Percentiles rank a stretch among this genome's conserved stretches.
phyloP scores from a whole-genome alignment of 257 asterid species.

The Fraxinus quadrangulata region DNA sequence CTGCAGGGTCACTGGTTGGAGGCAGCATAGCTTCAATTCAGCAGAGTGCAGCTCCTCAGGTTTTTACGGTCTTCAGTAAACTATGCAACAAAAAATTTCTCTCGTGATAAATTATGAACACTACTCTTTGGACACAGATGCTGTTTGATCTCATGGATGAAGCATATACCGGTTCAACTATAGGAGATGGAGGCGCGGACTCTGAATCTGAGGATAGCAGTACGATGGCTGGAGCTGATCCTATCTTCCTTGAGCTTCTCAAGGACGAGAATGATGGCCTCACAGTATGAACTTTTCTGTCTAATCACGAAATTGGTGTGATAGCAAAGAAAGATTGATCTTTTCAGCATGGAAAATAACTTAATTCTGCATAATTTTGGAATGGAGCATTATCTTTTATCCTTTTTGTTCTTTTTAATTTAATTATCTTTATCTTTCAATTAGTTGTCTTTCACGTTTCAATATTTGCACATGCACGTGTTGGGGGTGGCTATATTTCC shows the following conservation, averaged over 20 bases:
- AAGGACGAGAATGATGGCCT: constrained; percentile 98
- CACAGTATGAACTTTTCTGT: constrained; percentile 65
- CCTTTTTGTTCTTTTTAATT: constrained; percentile 18
- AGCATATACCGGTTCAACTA: constrained; percentile 94
- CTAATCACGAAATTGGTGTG: constrained; percentile 7
- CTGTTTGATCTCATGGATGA: constrained; percentile 97
- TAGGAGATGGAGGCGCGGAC: constrained; percentile 92
- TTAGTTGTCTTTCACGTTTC: constrained; percentile 11
- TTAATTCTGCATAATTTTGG: not conserved
- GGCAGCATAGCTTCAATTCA: constrained; percentile 91
- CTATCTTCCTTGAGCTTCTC: constrained; percentile 90
- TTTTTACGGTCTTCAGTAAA: constrained; percentile 34
- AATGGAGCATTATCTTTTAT: constrained; percentile 7
- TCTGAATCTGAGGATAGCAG: constrained; percentile 89
- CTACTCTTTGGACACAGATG: constrained; percentile 56
- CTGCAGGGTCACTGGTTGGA: constrained; percentile 90
- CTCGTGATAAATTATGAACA: constrained; percentile 23
- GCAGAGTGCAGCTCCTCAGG: constrained; percentile 96
- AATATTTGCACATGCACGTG: constrained; percentile 5
- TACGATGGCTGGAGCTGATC: constrained; percentile 74
- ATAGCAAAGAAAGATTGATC: constrained; percentile 9
- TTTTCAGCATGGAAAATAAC: not conserved
- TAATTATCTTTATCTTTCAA: not conserved
- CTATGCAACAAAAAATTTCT: constrained; percentile 6
- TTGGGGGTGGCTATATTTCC: not conserved